Evolutionary conservation across 345 rosid species (phyloP), one percentile per base, ranked within the genome.

Genomic region (Populus alba): DNA sequence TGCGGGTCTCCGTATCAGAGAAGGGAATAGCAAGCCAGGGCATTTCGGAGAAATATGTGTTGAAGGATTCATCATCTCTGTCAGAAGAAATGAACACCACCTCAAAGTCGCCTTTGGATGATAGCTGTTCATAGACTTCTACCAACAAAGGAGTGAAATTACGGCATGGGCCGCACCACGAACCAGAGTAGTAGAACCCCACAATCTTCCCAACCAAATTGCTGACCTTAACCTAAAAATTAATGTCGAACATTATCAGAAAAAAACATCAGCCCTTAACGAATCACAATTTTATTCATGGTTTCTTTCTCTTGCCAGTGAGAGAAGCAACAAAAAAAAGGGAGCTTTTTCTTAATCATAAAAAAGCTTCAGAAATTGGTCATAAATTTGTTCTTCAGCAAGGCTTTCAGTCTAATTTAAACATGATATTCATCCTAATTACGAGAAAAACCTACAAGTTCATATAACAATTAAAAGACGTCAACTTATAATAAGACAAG

Each of bases 1-100:
- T 70, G 15, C 62, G 43, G 38, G 53, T 57, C 47, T 37, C 70
- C 53, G 61, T 13, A 63, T 81, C 88, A 11, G 86, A 71, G 69
- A 76, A 83, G 5, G 88, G 86, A 65, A 86, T 53, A 8, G 88
- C 83, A 76, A 86, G 86, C 86, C 86, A 86, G 6, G 88, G 86
- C 86, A 81, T 81, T 31, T 75, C 71, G 70, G 88, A 79, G 72
- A 83, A 86, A 74, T 74, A 81, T 9, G 27, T 68, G 3, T 39
- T 66, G 73, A 86, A 86, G 5, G 84, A 80, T 39, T 78, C 87
- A 0, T 80, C 84, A 70, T 86, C 86, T 47, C 61, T 70, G 69
- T 84, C 83, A 15, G 83, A 69, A 49, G 89, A 86, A 47, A 84
- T 41, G 67, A 82, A 86, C 43, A 86, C 77, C 62, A 82, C 76